Evolutionary conservation across 371 early-diverging fungal species (phyloP).

Genomic region (Saksenaea oblongispora): DNA sequence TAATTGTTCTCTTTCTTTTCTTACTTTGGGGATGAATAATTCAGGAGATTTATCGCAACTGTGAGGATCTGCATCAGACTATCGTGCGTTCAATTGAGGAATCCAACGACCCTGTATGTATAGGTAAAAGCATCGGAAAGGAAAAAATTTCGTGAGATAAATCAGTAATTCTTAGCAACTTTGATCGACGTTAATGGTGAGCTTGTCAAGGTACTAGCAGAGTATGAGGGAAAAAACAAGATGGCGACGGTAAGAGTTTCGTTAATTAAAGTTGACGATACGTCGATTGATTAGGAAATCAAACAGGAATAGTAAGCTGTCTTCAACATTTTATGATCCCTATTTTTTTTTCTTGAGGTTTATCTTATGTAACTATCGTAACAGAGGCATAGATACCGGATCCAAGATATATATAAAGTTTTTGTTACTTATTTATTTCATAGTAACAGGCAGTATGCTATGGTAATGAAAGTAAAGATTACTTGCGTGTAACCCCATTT

Average conservation of each 20-base stretch:
- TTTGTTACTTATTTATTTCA: neutral
- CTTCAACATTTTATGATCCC: neutral
- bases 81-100: constrained; percentile 4
- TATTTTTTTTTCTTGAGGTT: neutral
- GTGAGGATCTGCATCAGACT: constrained; percentile 9
- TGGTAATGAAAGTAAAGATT: neutral
- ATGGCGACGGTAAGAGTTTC: neutral
- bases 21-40: constrained; percentile 1
- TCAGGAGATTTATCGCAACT: constrained; percentile 9
- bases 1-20: neutral
- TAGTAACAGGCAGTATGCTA: neutral
- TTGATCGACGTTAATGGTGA: neutral
- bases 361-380: neutral
- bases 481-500: constrained; percentile 16
- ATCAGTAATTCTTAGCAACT: neutral
- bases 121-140: neutral
- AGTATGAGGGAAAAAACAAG: neutral
- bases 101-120: constrained; percentile 6
- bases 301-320: neutral
- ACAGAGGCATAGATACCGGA: neutral
- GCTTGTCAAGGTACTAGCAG: neutral
- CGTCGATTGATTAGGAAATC: neutral
- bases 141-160: neutral
- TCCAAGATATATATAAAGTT: no score
- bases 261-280: neutral